A percentile compares a stretch with the other conserved stretches of the same genome.
Evolutionary conservation across 208 protist genomes (phyloP).

Genomic region (Leishmania turanica): DNA sequence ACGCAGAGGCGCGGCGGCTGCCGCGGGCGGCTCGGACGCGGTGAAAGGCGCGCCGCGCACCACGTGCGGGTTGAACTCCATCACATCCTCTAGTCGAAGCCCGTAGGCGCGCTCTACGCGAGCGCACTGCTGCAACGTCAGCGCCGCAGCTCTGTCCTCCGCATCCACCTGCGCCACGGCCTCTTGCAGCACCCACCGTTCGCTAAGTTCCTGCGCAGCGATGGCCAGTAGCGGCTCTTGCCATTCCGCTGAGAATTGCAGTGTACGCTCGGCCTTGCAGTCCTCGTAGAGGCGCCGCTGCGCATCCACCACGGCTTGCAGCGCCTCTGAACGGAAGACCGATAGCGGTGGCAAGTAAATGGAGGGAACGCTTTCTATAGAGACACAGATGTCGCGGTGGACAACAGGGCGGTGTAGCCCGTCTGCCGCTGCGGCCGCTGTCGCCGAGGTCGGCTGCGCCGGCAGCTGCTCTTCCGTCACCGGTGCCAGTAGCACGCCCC

Average conservation of each 20-base stretch:
- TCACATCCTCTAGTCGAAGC: constrained; percentile 45
- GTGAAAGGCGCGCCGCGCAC: background rate
- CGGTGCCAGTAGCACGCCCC: constrained; percentile 34
- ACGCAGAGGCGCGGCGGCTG: background rate
- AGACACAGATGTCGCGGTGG: constrained; percentile 8
- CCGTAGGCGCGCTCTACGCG: constrained; percentile 59
- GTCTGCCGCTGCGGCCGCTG: background rate
- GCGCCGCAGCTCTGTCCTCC: constrained; percentile 46
- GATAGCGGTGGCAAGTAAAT: constrained; percentile 66
- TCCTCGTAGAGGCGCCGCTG: constrained; percentile 38
- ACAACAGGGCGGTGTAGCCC: constrained; percentile 8
- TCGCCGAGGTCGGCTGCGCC: constrained; percentile 2
- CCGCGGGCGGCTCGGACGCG: background rate
- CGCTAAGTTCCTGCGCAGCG: constrained; percentile 27
- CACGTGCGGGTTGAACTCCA: constrained; percentile 34
- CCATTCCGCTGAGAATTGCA: constrained; percentile 31
- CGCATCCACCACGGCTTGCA: constrained; percentile 39
- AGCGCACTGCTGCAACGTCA: constrained; percentile 49
- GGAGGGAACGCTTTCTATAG: constrained; percentile 35
- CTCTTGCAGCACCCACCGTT: constrained; percentile 22
- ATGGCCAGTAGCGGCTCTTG: constrained; percentile 31
- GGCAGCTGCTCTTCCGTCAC: constrained; percentile 24
- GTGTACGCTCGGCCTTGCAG: constrained; percentile 24
- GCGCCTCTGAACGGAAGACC: constrained; percentile 46
- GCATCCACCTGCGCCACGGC: constrained; percentile 25